Base-by-base conservation (phyloP, 495 filamentous ascomycete genomes). In the Penicillium waksmanii region DNA sequence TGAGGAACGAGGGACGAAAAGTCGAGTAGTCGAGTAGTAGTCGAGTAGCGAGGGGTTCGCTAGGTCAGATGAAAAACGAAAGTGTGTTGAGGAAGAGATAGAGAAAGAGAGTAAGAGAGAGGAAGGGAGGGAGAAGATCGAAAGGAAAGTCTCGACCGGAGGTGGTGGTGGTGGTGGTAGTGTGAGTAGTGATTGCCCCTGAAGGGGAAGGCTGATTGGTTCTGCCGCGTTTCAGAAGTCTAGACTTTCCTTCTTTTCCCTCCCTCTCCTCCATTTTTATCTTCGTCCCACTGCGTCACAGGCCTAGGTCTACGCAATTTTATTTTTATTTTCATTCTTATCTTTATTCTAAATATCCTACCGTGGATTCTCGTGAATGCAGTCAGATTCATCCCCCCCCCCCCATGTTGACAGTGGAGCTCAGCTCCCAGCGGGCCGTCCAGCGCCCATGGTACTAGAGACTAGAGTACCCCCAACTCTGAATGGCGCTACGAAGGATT, bases 171-270 rank as follows among this genome's bases (percentile, higher is more conserved):
- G 17, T 4, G 42, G 13, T n/a, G 40, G 7, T 17, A 43, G 7
- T 6, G 17, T 12, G 34, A 27, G 33, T 35, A 18, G 42, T 38
- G 36, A 46, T 51, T 51, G 27, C 62, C 62, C 62, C 62, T 64
- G 57, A 62, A 43, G 48, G 42, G 8, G 27, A 48, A 38, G 48
- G 27, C 17, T 61, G 62, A 65, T 65, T 65, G 62, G 62, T 15
- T 46, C 57, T 35, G 27, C 48, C 58, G n/a, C 55, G 62, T 65
- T 65, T 65, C 62, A 65, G 57, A 31, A 60, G 53, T 65, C 62
- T 55, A 65, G 62, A 65, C 62, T 55, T 18, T 12, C 11, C 50
- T 13, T 43, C 8, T 18, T 44, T 15, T 23, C 36, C 7, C 31
- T 18, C 21, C 18, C 13, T 46, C n/a, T 18, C 12, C 13, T 19